Evolutionary conservation across 768 basidiomycete genomes (phyloP).

Genomic region (Mrakia gelida): DNA sequence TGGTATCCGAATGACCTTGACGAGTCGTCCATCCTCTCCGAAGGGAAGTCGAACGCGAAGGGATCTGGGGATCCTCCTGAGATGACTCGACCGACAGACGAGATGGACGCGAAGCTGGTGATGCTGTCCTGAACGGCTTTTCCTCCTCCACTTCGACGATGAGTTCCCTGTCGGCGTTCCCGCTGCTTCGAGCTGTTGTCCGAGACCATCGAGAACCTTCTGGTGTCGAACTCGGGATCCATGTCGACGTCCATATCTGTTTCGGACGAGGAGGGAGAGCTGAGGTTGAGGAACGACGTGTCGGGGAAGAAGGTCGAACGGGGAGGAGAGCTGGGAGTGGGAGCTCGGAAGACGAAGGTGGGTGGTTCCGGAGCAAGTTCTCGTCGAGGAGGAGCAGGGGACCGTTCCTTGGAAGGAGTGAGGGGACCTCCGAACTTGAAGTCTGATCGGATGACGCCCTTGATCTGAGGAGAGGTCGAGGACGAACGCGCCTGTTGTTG

Average conservation of each 20-base stretch:
- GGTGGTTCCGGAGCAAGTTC: neutral
- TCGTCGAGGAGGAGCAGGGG: neutral
- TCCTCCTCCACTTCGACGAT: neutral
- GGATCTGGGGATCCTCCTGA: conserved; percentile 13
- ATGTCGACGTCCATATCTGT: neutral
- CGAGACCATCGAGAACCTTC: conserved; percentile 15
- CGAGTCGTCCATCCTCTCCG: conserved; percentile 4
- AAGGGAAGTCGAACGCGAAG: conserved; percentile 20
- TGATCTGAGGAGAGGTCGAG: conserved; percentile 21
- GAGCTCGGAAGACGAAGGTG: conserved; percentile 16
- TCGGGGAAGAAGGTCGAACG: conserved; percentile 8
- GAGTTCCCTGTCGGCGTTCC: neutral
- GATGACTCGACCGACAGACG: conserved; percentile 18
- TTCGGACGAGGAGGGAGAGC: neutral
- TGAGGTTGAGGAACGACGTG: conserved; percentile 6
- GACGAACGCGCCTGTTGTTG: neutral
- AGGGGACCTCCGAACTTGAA: conserved; percentile 18
- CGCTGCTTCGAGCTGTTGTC: conserved; percentile 15
- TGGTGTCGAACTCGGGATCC: conserved; percentile 2
- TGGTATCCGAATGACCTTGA: neutral
- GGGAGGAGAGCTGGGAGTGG: conserved; percentile 14
- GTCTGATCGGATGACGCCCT: conserved; percentile 19
- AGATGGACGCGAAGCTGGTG: conserved; percentile 21
- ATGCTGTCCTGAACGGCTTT: neutral
- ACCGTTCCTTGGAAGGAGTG: neutral